Base-by-base conservation (phyloP, 2,329 filamentous ascomycete species). In the Fusarium torreyae region DNA sequence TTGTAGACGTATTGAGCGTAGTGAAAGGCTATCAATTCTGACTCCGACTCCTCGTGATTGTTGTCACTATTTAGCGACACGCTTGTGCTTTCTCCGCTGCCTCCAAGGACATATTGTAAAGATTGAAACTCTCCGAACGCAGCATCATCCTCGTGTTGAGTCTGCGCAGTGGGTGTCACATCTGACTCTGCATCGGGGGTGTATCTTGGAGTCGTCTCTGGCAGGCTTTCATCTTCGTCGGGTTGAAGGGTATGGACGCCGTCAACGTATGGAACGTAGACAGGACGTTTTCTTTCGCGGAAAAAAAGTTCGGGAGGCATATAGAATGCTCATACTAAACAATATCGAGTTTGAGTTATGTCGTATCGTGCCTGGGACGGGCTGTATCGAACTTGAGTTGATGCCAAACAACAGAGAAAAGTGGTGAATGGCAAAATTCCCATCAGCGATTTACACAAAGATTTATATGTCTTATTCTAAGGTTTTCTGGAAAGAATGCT, bases 1-100 rank as follows among this genome's bases (percentile, higher is more conserved):
- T 51, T n/a, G 28, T 68, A 34, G 11, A 68, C 51, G 7, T 22
- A n/a, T 33, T 14, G 26, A 20, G 42, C 38, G 18, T 20, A 31
- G 28, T 10, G 28, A n/a, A 18, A 22, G 22, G 31, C n/a, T 15
- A 17, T 15, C 9, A 15, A 6, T 9, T 48, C 15, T 26, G 9
- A 18, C 9, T 38, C 6, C 11, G n/a, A 28, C 20, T 34, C 20
- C 6, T 3, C 11, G 8, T 15, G 34, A 13, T 53, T 34, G n/a
- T 14, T 15, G 13, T 39, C 52, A 10, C 5, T 24, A 8, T 20
- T 15, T 31, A 43, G 22, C 13, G 53, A 49, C 18, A 36, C 51
- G 28, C n/a, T 38, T 26, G 24, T 31, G n/a, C 34, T 31, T 33
- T 20, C 22, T 24, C 18, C 17, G 9, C 22, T 14, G 18, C 10